Conservation (phyloP, 371 early-diverging fungal species). For the Mortierella sp. region DNA sequence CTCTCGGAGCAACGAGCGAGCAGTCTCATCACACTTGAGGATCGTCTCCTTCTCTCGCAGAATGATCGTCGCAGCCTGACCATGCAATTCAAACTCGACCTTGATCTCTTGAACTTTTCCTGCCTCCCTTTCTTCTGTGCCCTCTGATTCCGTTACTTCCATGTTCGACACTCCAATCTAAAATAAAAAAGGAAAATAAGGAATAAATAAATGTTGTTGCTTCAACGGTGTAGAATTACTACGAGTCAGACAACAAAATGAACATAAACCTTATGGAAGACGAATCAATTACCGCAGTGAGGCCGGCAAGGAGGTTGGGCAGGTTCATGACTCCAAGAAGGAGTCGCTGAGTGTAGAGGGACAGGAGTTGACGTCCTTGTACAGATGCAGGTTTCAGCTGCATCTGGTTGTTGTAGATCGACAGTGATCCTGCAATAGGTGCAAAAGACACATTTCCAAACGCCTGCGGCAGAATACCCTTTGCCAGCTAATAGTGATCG, state of each 20-base stretch:
- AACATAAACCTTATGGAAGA: not conserved
- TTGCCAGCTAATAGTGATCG: conserved; percentile 29
- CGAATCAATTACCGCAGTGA: conserved; percentile 23
- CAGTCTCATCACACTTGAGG: conserved; percentile 46
- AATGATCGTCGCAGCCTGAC: conserved; percentile 35
- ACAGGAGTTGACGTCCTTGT: conserved; percentile 44
- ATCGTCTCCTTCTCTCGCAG: conserved; percentile 47
- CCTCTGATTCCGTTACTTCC: conserved; percentile 27
- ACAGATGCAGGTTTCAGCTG: conserved; percentile 51
- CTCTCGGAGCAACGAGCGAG: conserved; percentile 42
- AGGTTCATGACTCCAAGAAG: conserved; percentile 56
- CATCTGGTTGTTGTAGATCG: conserved; percentile 58
- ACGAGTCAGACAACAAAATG: not conserved
- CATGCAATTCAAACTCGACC: conserved; percentile 47
- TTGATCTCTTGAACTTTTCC: conserved; percentile 36
- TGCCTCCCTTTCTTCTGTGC: not conserved
- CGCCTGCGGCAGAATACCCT: conserved; percentile 47
- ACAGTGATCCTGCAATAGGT: conserved; percentile 49
- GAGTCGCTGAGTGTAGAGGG: conserved; percentile 42
- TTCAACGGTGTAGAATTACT: not conserved
- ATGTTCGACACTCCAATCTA: conserved; percentile 49
- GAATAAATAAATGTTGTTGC: not conserved
- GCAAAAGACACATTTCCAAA: conserved; percentile 51
- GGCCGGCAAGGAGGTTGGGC: conserved; percentile 37
- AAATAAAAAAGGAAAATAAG: too few relatives aligned